A percentile compares a stretch with the other conserved stretches of the same genome.
These are phyloP conservation scores for Gossypium gossypioides DNA, from an alignment of 441 rosid genomes.

Conservation along the genomic window DNA sequence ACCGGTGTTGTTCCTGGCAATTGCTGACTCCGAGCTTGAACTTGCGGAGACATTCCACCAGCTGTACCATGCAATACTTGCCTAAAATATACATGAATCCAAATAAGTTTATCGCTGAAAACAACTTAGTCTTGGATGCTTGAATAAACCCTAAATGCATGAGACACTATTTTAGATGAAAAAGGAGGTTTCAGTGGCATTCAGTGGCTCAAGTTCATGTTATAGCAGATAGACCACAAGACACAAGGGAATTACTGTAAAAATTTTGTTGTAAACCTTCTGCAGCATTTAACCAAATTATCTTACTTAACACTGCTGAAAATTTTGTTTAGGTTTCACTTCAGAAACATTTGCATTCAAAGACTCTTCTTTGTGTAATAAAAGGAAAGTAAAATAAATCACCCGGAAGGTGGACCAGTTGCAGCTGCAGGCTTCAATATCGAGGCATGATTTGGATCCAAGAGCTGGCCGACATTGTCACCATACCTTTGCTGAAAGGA, in stretches of 20 bases:
- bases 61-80: slow-evolving; percentile 70
- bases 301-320: not conserved
- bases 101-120: not conserved
- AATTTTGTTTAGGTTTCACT: not conserved
- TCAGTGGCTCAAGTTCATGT: not conserved
- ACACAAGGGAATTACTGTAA: not conserved
- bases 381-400: slow-evolving; percentile 21
- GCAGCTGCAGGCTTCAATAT: slow-evolving; percentile 61
- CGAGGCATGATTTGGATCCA: slow-evolving; percentile 73
- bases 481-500: slow-evolving; percentile 48
- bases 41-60: slow-evolving; percentile 68
- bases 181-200: not conserved
- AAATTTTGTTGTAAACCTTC: not conserved
- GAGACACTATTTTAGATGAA: not conserved
- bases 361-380: slow-evolving; percentile 3
- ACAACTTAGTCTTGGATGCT: not conserved
- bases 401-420: slow-evolving; percentile 81
- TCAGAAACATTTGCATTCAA: not conserved
- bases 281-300: not conserved
- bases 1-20: slow-evolving; percentile 57
- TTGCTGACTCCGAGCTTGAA: slow-evolving; percentile 69
- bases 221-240: not conserved
- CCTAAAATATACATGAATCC: slow-evolving; percentile 36
- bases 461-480: slow-evolving; percentile 66
- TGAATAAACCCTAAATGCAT: not conserved